These are phyloP conservation scores for Leishmania major DNA, from an alignment of 208 protist species.

Conservation along the genomic window DNA sequence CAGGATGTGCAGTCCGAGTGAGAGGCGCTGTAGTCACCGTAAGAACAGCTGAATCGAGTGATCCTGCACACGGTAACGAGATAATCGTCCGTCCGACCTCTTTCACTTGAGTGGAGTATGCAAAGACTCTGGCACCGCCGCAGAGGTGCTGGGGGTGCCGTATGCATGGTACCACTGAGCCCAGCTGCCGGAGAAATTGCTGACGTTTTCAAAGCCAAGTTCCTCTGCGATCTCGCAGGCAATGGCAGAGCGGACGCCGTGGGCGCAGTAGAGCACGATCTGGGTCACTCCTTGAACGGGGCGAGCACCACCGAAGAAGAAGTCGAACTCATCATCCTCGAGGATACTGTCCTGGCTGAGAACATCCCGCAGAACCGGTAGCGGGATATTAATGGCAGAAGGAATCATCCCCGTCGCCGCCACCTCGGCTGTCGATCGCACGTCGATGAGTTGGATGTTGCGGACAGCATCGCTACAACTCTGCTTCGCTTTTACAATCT, in stretches of 20 bases:
- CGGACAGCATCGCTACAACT: constrained; percentile 15
- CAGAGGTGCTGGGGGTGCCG: constrained; percentile 4
- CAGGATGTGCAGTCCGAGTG: background rate
- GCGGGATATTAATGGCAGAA: constrained; percentile 67
- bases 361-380: constrained; percentile 52
- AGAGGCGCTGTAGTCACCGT: background rate
- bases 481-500: constrained; percentile 63
- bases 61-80: background rate
- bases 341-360: constrained; percentile 41
- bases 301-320: constrained; percentile 46
- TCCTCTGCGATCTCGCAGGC: constrained; percentile 69
- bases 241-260: constrained; percentile 66
- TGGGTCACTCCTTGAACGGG: constrained; percentile 43
- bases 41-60: background rate
- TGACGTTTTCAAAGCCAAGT: constrained; percentile 51
- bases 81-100: background rate
- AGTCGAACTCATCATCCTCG: constrained; percentile 54
- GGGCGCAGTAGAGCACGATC: constrained; percentile 78
- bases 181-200: constrained; percentile 72
- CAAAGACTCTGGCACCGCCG: background rate
- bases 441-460: constrained; percentile 63
- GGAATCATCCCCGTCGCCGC: constrained; percentile 68
- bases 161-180: constrained; percentile 51
- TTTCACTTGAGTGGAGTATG: background rate
- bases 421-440: constrained; percentile 78